Percentiles rank a stretch among this genome's conserved stretches.
Evolutionary conservation across 495 filamentous ascomycete species (phyloP).

Genomic region (Cercophora scortea): DNA sequence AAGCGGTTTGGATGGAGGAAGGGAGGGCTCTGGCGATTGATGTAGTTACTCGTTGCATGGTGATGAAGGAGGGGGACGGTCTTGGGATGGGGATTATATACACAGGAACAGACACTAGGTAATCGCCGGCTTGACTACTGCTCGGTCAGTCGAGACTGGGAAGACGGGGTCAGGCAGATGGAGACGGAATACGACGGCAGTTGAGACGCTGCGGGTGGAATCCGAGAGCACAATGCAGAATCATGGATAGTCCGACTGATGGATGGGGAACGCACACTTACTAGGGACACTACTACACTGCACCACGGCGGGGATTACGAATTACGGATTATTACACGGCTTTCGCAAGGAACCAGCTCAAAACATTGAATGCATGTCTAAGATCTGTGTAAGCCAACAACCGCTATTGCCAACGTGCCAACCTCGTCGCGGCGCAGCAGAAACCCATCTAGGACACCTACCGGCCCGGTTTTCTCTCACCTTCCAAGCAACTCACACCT

Average conservation of each 20-base stretch:
- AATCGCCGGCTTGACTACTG: background rate
- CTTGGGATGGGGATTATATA: background rate
- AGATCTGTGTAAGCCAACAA: too few species aligned
- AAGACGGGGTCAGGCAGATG: too few species aligned
- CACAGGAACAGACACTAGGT: background rate
- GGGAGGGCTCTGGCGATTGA: background rate
- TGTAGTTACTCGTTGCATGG: background rate
- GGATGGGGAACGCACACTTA: constrained; percentile 44
- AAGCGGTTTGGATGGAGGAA: background rate
- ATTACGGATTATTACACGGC: too few species aligned
- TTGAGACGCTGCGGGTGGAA: constrained; percentile 20
- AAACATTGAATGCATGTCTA: constrained; percentile 26
- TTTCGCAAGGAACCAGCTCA: constrained; percentile 48
- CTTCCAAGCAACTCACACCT: too few species aligned
- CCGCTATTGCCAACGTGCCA: too few species aligned
- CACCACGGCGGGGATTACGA: too few species aligned
- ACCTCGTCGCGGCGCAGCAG: too few species aligned
- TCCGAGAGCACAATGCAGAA: constrained; percentile 62
- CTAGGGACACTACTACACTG: too few species aligned
- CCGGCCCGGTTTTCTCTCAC: too few species aligned
- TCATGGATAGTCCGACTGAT: constrained; percentile 59
- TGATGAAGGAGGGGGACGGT: background rate
- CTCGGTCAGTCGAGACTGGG: too few species aligned
- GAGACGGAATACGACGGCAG: too few species aligned
- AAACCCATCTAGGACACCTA: too few species aligned